Evolutionary conservation across 176 grass and related monocot species (phyloP), one percentile per base, ranked within the genome.

Genomic region (Phyllostachys edulis): DNA sequence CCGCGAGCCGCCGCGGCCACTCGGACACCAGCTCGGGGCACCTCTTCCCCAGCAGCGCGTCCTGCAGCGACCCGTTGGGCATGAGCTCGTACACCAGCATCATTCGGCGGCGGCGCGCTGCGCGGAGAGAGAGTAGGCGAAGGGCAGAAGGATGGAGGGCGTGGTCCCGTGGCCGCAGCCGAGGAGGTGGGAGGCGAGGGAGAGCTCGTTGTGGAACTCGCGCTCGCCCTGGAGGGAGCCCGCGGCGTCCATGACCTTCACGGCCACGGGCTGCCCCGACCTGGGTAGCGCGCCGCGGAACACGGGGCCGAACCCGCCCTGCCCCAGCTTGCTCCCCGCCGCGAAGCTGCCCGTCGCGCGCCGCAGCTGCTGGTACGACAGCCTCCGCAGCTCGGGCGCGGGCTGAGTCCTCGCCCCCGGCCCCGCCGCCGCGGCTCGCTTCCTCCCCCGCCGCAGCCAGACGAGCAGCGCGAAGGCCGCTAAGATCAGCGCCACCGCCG

Each of bases 11-110:
- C 70, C 91, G 91, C 13, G 66, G 67, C 96, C 96, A 99, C 21
- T 73, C 49, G 59, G 80, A 56, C 11, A 90, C 88, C 42, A 99
- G 67, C 77, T 99, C 89, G 59, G 69, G 82, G 15, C 89, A 89
- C 90, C 87, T 86, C 82, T 85, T 87, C 65, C 90, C 93, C 23
- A 99, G 87, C 76, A 99, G 85, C 51, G 96, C 93, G 86, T 96
- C 93, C 84, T 99, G 96, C 21, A 99, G 85, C 80, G 93, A 96
- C 21, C 96, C 96, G 69, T 91, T 99, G 47, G 90, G 96, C 96
- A 99, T 99, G 74, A 99, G 94, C 12, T 99, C 91, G 83, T 99
- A 99, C 9, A 99, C 96, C 15, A 99, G 87, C 83, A 96, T 88
- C 87, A 99, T 89, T 59, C 85, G 79, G 18, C 80, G 88, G 11